Evolutionary conservation across 2,329 filamentous ascomycete species (phyloP).

Genomic region (Leptographium radiaticola): DNA sequence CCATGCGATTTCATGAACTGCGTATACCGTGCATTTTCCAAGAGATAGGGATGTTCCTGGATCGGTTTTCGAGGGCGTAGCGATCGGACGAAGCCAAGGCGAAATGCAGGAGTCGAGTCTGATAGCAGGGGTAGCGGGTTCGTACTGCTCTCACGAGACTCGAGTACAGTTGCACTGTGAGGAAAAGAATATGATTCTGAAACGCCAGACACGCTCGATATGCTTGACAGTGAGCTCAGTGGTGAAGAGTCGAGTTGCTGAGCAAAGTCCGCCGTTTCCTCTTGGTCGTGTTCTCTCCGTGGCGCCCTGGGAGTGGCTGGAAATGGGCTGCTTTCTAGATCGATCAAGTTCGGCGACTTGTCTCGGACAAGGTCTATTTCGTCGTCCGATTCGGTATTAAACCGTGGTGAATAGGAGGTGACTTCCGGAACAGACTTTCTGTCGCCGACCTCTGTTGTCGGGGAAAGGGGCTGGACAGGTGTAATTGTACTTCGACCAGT

Average conservation of each 20-base stretch:
- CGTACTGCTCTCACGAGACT: background rate
- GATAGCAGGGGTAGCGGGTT: slow-evolving; percentile 1
- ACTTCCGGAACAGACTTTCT: background rate
- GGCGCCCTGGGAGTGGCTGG: background rate
- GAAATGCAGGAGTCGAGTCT: slow-evolving; percentile 12
- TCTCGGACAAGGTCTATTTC: slow-evolving; percentile 9
- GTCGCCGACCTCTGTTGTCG: background rate
- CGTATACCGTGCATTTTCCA: slow-evolving; percentile 43
- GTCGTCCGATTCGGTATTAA: slow-evolving; percentile 4
- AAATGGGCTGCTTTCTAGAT: background rate
- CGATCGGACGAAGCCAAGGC: slow-evolving; percentile 28
- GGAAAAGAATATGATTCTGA: slow-evolving; percentile 1
- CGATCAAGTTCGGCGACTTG: background rate
- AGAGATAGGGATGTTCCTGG: slow-evolving; percentile 44
- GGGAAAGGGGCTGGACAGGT: no score
- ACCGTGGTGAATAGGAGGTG: no score
- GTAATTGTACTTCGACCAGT: background rate
- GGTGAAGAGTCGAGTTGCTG: slow-evolving; percentile 5
- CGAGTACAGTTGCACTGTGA: background rate
- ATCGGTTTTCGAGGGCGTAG: slow-evolving; percentile 48
- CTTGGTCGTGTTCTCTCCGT: background rate
- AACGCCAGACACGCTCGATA: background rate
- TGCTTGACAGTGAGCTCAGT: slow-evolving; percentile 4
- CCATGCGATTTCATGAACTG: slow-evolving; percentile 40
- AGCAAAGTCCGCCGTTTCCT: background rate